Evolutionary conservation across 176 grass and related monocot species (phyloP).

Genomic region (Cenchrus fungigraminus): DNA sequence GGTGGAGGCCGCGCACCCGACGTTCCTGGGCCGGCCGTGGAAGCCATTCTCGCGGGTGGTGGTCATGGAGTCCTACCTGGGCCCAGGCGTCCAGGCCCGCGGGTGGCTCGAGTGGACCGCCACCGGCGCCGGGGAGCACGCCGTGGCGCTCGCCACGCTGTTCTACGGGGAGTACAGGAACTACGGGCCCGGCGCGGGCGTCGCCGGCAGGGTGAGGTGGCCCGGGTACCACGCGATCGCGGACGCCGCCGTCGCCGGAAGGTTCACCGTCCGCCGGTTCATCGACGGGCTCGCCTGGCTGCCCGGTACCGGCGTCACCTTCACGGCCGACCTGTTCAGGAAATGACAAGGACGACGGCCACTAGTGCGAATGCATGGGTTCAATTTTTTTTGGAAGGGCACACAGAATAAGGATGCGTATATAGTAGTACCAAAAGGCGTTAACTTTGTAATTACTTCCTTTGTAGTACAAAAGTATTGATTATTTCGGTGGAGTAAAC

Average conservation of each 20-base stretch:
- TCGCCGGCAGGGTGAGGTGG: slow-evolving; percentile 68
- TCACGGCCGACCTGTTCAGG: slow-evolving; percentile 71
- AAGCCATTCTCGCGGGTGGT: slow-evolving; percentile 76
- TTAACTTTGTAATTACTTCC: no score
- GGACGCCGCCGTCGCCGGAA: slow-evolving; percentile 57
- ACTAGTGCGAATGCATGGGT: background rate
- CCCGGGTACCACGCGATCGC: slow-evolving; percentile 79
- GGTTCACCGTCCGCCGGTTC: slow-evolving; percentile 84
- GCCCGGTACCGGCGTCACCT: slow-evolving; percentile 67
- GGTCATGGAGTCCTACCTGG: slow-evolving; percentile 84
- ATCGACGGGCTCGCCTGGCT: slow-evolving; percentile 77
- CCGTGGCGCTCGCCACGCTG: slow-evolving; percentile 48
- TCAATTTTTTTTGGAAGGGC: background rate
- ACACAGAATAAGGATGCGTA: background rate
- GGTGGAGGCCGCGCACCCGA: slow-evolving; percentile 55
- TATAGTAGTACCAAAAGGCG: background rate
- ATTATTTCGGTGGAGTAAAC: background rate
- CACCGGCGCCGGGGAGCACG: background rate
- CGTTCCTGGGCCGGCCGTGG: slow-evolving; percentile 86
- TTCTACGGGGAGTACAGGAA: slow-evolving; percentile 89
- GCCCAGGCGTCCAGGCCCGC: slow-evolving; percentile 49
- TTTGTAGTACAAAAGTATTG: background rate
- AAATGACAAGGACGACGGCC: slow-evolving; percentile 15
- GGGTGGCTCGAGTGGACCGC: slow-evolving; percentile 83
- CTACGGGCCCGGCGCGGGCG: slow-evolving; percentile 58